Base-by-base conservation (phyloP, 1,139 yeast species). In the Nakaseomyces uthaithaninus region DNA sequence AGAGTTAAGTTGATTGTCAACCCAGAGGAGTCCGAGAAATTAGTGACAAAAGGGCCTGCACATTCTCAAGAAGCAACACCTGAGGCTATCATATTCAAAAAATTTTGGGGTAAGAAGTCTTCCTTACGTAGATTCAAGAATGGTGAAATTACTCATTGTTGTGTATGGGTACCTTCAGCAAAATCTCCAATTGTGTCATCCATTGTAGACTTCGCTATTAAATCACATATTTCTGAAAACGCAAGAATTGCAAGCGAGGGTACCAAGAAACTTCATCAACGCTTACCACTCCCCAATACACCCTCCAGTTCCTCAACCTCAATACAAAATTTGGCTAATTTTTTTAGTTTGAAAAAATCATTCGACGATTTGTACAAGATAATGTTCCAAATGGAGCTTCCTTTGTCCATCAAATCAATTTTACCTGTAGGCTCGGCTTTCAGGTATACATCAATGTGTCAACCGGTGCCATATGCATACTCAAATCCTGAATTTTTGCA, bases 121-220 rank as follows among this genome's bases (percentile, higher is more conserved):
- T 86, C 94, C 12, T 69, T 91, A 45, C 77, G 99, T 66, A 75
- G 94, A 58, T 93, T 89, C 65, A 81, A 80, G 57, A 95, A 89
- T 60, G 97, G 97, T 24, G 69, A 80, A 3, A 86, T 93, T 46
- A 79, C 77, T 47, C 93, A 91, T 62, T 82, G 95, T 61, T 94
- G 91, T 41, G 80, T 86, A 25, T 91, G 97, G 97, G 67, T 72
- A 7, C 60, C 70, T 2, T 69, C 75, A n/a, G 65, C 72, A 22
- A 66, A 69, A 31, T 80, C 77, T 42, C 82, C 93, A 2, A 69
- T 86, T 16, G 76, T 78, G n/a, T 60, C 77, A 11, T 68, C 80
- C 18, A 83, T 89, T 42, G 65, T 81, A 20, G 72, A 75, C 46
- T 82, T 75, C 52, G 69, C 78, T 16, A 65, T 86, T 36, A 72